These are phyloP conservation scores for Epichloe amarillans DNA, from an alignment of 2,329 filamentous ascomycete species.

Conservation along the genomic window DNA sequence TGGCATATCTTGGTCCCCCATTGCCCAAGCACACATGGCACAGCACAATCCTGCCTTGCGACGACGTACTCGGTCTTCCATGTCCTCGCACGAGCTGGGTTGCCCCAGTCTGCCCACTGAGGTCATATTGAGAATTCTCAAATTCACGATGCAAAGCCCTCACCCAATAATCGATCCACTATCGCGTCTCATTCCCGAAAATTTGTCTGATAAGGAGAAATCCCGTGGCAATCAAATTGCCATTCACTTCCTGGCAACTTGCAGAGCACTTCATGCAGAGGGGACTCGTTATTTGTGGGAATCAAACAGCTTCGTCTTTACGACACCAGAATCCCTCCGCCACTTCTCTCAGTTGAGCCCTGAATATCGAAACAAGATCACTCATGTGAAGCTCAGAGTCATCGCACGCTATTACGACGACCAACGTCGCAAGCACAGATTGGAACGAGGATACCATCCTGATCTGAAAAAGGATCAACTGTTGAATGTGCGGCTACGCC, in stretches of 20 bases:
- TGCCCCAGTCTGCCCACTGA: constrained; percentile 37
- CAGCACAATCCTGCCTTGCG: constrained; percentile 18
- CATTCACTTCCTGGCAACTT: constrained; percentile 39
- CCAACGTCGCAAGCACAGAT: constrained; percentile 27
- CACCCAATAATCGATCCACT: constrained; percentile 41
- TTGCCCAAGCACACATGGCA: constrained; percentile 20
- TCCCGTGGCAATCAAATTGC: constrained; percentile 33
- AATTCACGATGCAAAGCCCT: constrained; percentile 34
- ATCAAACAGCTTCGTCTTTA: constrained; percentile 41
- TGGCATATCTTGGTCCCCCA: constrained; percentile 35
- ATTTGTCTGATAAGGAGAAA: constrained; percentile 30
- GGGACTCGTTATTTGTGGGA: constrained; percentile 37
- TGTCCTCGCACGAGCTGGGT: constrained; percentile 15
- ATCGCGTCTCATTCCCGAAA: constrained; percentile 28
- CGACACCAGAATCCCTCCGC: constrained; percentile 33
- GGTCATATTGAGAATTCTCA: constrained; percentile 37
- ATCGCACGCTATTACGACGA: constrained; percentile 45
- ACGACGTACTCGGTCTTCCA: constrained; percentile 19
- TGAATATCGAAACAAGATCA: constrained; percentile 29
- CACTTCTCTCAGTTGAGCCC: constrained; percentile 33
- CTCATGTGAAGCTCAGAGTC: constrained; percentile 35
- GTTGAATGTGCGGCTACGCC: constrained; percentile 29
- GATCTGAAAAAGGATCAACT: constrained; percentile 27
- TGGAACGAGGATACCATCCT: constrained; percentile 29
- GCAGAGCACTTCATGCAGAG: constrained; percentile 34